phyloP scores from a whole-genome alignment of 441 rosid genomes.

The Pelargonium exstipulatum region DNA sequence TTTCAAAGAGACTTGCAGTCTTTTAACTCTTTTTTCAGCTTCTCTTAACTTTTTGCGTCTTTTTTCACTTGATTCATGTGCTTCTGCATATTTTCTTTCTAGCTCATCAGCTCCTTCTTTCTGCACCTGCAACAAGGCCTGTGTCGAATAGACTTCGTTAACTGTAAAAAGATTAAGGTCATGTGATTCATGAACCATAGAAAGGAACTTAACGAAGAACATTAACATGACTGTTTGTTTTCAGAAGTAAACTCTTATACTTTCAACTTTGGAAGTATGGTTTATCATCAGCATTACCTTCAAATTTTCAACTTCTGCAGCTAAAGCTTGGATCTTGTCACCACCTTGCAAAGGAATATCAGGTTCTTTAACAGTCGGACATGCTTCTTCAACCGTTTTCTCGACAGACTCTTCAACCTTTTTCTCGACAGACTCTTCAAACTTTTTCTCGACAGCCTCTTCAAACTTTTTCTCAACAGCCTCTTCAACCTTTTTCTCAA shows the following conservation, averaged over 20 bases:
- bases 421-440: no score
- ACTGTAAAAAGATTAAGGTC: neutral
- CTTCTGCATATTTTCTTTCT: conserved; percentile 59
- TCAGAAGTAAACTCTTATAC: no score
- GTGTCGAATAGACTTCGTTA: conserved; percentile 21
- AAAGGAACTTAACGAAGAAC: neutral
- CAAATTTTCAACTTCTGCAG: conserved; percentile 62
- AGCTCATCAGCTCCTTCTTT: conserved; percentile 68
- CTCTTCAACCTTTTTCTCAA: conserved; percentile 27
- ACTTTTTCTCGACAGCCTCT: conserved; percentile 39
- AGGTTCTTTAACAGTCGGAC: conserved; percentile 75
- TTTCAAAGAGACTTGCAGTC: conserved; percentile 72
- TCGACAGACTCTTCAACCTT: conserved; percentile 42
- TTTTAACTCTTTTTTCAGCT: conserved; percentile 66
- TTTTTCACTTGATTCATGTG: conserved; percentile 56
- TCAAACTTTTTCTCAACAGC: conserved; percentile 60
- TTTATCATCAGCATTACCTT: conserved; percentile 41
- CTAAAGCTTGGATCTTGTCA: conserved; percentile 58
- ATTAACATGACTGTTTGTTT: neutral
- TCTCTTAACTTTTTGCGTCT: conserved; percentile 67
- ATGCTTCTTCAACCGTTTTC: conserved; percentile 81
- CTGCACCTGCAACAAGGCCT: conserved; percentile 60
- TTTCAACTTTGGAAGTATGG: neutral
- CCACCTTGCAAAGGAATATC: conserved; percentile 84
- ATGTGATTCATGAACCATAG: neutral